These are phyloP conservation scores for Metarhizium anisopliae DNA, from an alignment of 2,329 filamentous ascomycete genomes.

Conservation along the genomic window DNA sequence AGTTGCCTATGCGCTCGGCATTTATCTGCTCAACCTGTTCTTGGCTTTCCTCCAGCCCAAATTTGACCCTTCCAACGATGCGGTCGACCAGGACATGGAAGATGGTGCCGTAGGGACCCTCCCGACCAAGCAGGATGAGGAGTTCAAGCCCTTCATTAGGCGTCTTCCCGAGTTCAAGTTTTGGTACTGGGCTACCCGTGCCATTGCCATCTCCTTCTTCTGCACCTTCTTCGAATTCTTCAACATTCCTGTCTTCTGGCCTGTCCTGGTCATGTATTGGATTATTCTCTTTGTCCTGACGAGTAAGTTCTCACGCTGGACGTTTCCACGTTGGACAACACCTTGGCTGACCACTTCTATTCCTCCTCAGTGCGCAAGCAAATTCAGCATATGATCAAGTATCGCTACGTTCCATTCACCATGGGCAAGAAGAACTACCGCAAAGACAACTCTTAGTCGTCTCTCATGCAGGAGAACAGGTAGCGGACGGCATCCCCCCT, in stretches of 20 bases:
- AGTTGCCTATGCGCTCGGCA: slow-evolving; percentile 97
- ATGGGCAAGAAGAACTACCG: slow-evolving; percentile 80
- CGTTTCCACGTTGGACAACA: not conserved
- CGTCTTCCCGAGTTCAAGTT: slow-evolving; percentile 99
- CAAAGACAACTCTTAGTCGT: slow-evolving; percentile 45
- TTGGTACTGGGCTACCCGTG: slow-evolving; percentile 92
- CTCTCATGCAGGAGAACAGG: not conserved
- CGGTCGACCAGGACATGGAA: slow-evolving; percentile 89
- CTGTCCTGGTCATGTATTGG: slow-evolving; percentile 97
- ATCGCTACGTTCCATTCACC: slow-evolving; percentile 92
- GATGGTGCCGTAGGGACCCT: slow-evolving; percentile 75
- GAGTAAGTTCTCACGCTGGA: slow-evolving; percentile 50
- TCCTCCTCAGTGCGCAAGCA: slow-evolving; percentile 78
- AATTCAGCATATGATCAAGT: slow-evolving; percentile 99
- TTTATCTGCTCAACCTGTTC: slow-evolving; percentile 98
- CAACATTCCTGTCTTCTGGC: slow-evolving; percentile 98
- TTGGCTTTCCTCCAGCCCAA: slow-evolving; percentile 97
- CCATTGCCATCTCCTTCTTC: slow-evolving; percentile 70
- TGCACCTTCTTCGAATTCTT: slow-evolving; percentile 94
- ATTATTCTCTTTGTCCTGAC: slow-evolving; percentile 92
- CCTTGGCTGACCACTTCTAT: slow-evolving; percentile 1
- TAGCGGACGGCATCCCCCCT: not conserved
- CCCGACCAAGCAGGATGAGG: slow-evolving; percentile 91
- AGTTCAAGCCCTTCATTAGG: slow-evolving; percentile 95
- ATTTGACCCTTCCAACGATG: slow-evolving; percentile 93